Evolutionary conservation across 2,329 filamentous ascomycete genomes (phyloP).

Genomic region (Blastomyces gilchristii): DNA sequence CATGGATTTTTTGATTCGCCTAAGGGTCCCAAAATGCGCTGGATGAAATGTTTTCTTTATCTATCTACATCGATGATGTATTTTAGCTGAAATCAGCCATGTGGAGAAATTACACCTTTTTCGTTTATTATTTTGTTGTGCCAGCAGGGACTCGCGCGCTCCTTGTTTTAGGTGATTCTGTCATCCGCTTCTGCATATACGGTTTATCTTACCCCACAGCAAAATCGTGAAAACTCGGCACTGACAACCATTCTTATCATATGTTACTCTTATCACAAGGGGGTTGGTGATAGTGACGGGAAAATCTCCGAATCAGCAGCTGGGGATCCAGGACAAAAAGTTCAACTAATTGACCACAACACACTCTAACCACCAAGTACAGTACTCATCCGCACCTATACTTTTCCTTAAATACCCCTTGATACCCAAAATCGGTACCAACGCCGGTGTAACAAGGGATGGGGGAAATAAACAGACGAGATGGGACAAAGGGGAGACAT

Average conservation of each 20-base stretch:
- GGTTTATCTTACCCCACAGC: neutral
- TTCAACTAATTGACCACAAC: neutral
- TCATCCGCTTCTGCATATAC: neutral
- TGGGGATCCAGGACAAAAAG: neutral
- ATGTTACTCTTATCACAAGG: neutral
- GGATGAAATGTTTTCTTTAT: conserved; percentile 12
- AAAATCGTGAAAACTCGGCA: neutral
- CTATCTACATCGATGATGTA: conserved; percentile 15
- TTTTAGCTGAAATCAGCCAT: conserved; percentile 16
- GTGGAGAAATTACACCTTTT: conserved; percentile 14
- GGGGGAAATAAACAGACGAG: neutral
- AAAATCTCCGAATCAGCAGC: neutral
- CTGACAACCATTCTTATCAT: neutral
- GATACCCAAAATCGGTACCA: conserved; percentile 5
- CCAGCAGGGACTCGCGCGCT: neutral
- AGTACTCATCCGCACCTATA: neutral
- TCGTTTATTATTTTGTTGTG: too few relatives aligned
- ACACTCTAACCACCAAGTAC: neutral
- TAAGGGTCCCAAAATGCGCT: conserved; percentile 14
- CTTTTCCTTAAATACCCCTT: neutral
- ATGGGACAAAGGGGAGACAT: neutral
- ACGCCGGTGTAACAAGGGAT: neutral
- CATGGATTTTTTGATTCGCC: conserved; percentile 11
- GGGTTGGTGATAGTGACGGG: neutral
- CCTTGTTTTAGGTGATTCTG: neutral